These are phyloP conservation scores for Malus sieversii DNA, from an alignment of 306 rosid genomes.

Conservation along the genomic window DNA sequence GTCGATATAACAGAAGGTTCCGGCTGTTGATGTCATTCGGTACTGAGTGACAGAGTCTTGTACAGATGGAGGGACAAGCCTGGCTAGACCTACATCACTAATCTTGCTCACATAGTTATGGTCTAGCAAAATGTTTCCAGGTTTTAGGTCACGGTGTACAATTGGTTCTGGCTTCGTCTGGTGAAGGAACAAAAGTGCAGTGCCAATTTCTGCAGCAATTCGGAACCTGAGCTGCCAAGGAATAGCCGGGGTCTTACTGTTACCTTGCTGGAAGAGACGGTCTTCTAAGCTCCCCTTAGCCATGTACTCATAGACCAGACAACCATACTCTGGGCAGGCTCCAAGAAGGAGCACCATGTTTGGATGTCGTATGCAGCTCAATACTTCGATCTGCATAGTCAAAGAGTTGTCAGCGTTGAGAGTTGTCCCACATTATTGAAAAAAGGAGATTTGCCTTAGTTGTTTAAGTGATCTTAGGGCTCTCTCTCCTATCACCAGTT, in stretches of 20 bases:
- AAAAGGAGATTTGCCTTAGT: no score
- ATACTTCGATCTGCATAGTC: not conserved
- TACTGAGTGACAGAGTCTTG: not conserved
- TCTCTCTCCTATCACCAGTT: no score
- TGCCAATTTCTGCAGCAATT: not conserved
- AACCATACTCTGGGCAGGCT: not conserved
- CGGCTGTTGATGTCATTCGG: not conserved
- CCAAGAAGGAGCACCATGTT: not conserved
- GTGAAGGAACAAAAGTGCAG: not conserved
- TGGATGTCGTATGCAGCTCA: not conserved
- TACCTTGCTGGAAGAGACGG: not conserved
- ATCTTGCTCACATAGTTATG: not conserved
- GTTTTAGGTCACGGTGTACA: not conserved
- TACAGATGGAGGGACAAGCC: not conserved
- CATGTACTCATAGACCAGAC: not conserved
- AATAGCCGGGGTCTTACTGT: not conserved
- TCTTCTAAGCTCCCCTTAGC: not conserved
- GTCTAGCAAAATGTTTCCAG: not conserved
- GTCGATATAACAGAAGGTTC: not conserved
- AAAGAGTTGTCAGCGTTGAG: no score
- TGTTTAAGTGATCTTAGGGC: no score
- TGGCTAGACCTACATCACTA: not conserved
- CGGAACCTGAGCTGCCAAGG: not conserved
- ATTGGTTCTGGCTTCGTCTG: not conserved
- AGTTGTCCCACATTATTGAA: no score